Evolutionary conservation across 257 asterid species (phyloP).

Genomic region (Mitragyna speciosa): DNA sequence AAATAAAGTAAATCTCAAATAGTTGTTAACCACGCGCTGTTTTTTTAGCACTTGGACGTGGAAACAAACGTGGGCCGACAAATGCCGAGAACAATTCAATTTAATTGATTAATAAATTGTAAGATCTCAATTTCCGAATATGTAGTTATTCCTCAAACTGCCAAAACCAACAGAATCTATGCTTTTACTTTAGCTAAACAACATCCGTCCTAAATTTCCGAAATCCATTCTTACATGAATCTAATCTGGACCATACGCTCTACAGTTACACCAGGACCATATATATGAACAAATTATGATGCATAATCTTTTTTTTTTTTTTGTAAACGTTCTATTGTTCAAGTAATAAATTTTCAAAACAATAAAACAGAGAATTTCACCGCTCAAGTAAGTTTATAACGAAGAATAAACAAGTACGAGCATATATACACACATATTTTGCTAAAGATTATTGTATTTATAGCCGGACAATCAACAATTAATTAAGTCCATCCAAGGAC

Average conservation of each 20-base stretch:
- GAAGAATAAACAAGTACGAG: no score
- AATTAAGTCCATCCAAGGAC: no score
- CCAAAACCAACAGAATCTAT: constrained; percentile 21
- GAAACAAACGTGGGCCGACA: neutral
- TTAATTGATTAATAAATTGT: neutral
- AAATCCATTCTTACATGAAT: neutral
- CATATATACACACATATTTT: no score
- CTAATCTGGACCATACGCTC: no score
- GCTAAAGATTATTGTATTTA: neutral
- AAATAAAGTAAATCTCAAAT: no score
- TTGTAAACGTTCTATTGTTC: no score
- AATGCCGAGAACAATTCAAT: neutral
- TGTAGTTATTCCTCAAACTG: constrained; percentile 2
- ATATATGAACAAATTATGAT: no score
- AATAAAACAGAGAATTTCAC: no score
- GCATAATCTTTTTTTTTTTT: no score
- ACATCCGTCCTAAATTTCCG: neutral
- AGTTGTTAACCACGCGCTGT: neutral
- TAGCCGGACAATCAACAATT: neutral
- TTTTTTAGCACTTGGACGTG: neutral
- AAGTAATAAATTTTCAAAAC: no score
- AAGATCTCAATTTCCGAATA: neutral
- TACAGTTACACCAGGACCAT: no score
- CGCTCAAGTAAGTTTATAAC: no score
- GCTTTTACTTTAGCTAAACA: neutral